Evolutionary conservation across 2,329 filamentous ascomycete genomes (phyloP).

Genomic region (Pyrenophora seminiperda): DNA sequence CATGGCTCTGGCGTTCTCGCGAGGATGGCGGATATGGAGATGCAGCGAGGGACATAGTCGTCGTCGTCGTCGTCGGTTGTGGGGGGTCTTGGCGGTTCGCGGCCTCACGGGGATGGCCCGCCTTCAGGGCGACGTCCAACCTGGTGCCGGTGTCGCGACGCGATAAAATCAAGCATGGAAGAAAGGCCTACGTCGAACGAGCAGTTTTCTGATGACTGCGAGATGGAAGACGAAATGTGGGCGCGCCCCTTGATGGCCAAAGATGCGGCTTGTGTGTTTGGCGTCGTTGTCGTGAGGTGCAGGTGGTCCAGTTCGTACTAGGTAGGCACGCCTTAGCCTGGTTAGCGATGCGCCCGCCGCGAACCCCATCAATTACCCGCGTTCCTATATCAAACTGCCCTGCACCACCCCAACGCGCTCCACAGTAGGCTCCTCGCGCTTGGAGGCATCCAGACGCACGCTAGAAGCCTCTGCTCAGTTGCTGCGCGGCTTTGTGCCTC

Average conservation of each 20-base stretch:
- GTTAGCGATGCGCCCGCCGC: constrained; percentile 11
- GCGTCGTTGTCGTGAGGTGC: constrained; percentile 15
- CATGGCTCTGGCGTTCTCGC: constrained; percentile 51
- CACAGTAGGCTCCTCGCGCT: neutral
- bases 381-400: constrained; percentile 10
- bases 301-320: constrained; percentile 16
- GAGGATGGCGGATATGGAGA: constrained; percentile 49
- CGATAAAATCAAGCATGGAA: constrained; percentile 48
- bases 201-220: constrained; percentile 35
- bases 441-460: neutral
- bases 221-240: constrained; percentile 42
- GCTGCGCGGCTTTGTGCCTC: no score
- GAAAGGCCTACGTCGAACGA: constrained; percentile 37
- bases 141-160: constrained; percentile 50
- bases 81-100: constrained; percentile 41
- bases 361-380: constrained; percentile 13
- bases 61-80: constrained; percentile 40
- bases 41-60: constrained; percentile 46
- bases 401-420: neutral
- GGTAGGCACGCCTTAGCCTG: constrained; percentile 17
- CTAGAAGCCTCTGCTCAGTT: neutral
- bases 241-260: constrained; percentile 44
- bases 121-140: constrained; percentile 48
- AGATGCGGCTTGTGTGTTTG: constrained; percentile 27
- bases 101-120: constrained; percentile 47